Evolutionary conservation across 352 stramenopile species (phyloP), one percentile per base, ranked within the genome.

Genomic region (Aphanomyces invadans): DNA sequence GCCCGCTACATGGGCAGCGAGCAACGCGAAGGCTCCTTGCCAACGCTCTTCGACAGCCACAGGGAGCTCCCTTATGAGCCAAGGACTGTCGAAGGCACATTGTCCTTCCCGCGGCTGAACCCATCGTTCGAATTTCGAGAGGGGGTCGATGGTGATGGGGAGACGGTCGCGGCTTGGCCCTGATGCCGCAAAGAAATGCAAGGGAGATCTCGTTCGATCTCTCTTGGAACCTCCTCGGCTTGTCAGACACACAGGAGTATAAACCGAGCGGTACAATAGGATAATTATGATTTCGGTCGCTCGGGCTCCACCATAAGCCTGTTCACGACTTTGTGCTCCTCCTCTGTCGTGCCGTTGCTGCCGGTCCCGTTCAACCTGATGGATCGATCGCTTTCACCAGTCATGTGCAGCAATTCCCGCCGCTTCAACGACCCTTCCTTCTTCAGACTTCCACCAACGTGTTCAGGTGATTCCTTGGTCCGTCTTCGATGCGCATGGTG

Each of bases 361-460:
- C 49, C 49, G n/a, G 46, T 31, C 26, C 46, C 46, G 29, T 32
- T 32, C 0, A 57, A 15, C 25, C 36, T 57, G 17, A 57, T 32
- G 17, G 49, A 57, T 2, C 49, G 49, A 33, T 57, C 49, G 49
- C 49, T 57, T n/a, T 57, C 49, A 26, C 49, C 49, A 29, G 49
- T 28, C 49, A 57, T 57, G 49, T 19, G 29, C 29, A 57, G 29
- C 11, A 57, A 29, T n/a, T 57, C 49, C 29, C 49, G 49, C 7
- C 23, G 49, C 49, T 57, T 57, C 49, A 57, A 33, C 29, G 49
- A 57, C 29, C 29, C 29, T 17, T 57, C 29, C 17, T 42, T 42
- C 36, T 42, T 42, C 36, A 42, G 15, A 7, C 21, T n/a, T 26
- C 9, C 23, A 5, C n/a, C 15, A 29, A n/a, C n/a, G n/a, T 57